Evolutionary conservation across 2,329 filamentous ascomycete species (phyloP), one percentile per base, ranked within the genome.

Genomic region (Aspergillus pseudoglaucus): DNA sequence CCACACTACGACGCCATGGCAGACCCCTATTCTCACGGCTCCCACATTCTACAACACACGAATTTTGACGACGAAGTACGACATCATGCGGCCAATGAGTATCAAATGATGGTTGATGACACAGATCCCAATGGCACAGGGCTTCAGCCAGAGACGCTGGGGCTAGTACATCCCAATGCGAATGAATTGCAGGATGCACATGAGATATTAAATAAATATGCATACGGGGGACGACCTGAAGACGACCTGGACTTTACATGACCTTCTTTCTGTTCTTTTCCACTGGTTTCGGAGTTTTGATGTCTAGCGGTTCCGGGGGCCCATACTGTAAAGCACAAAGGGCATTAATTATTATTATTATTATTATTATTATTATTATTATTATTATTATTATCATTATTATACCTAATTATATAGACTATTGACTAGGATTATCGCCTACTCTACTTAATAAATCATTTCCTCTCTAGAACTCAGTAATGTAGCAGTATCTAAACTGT

Each of bases 51-150:
- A 43, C 55, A 59, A 18, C 59, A 65, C 38, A 49, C 61, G 4
- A 63, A 59, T 40, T 71, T 71, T 52, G 67, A 69, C 33, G 67
- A 68, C 38, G 57, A 65, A 18, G 61, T 70, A 48, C 65, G 68
- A 20, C 66, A 67, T 44, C 66, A 68, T 45, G 57, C 63, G 12
- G 55, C 62, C 8, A 65, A 65, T 45, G 68, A 68, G 33, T 72
- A 70, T 47, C 66, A 70, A 48, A 66, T 70, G 57, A 68, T 71
- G 62, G 67, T 70, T 18, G 66, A 71, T 37, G 68, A 22, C 22
- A 22, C 22, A 22, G 22, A 71, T 45, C 62, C 65, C 25, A 58
- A 63, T 7, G 58, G 53, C 12, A 51, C 56, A 4, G 53, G 56
- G 3, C 57, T 72, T 42, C 66, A 65, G 42, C 65, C 68, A 46